Evolutionary conservation across 2,329 filamentous ascomycete species (phyloP), one percentile per base, ranked within the genome.

Genomic region (Aspergillus glaucus): DNA sequence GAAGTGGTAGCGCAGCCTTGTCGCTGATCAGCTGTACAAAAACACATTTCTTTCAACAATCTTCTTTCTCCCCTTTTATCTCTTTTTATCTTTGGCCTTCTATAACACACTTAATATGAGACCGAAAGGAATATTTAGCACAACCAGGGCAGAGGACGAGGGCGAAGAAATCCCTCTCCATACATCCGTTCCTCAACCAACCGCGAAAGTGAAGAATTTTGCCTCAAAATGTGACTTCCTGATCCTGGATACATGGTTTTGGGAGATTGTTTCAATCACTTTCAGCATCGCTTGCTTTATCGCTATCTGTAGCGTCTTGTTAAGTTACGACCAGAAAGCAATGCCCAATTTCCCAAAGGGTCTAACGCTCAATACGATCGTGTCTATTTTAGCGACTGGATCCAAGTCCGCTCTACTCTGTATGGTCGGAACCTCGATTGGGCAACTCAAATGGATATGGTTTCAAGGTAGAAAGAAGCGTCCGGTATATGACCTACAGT

Each of bases 401-500:
- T 53, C 52, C 36, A 56, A 58, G 32, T 51, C 56, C 10, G 49
- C 51, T 1, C 43, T 60, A 36, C 34, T 56, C 14, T 44, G 53
- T 5, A 46, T 55, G 4, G n/a, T 58, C 4, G 50, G 52, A 24
- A 46, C 52, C 30, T 48, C 49, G 30, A 55, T 58, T 10, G 52
- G 59, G 21, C 57, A 60, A 40, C 40, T 56, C 14, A 62, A 60
- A 47, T 61, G 59, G 58, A 50, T 57, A 10, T 55, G 51, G 44
- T 60, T 59, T 28, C 46, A 21, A 21, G 21, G 21, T 4, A 4
- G 46, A 34, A 15, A 42, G 3, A 46, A 47, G 15, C 45, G 49
- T 12, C 44, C 49, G 14, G 49, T 57, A 15, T 24, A 47, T 36
- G 45, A 54, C n/a, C 44, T 59, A 8, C 52, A 59, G 28, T 12